phyloP scores from a whole-genome alignment of 306 rosid genomes.

The Acacia confusa region DNA sequence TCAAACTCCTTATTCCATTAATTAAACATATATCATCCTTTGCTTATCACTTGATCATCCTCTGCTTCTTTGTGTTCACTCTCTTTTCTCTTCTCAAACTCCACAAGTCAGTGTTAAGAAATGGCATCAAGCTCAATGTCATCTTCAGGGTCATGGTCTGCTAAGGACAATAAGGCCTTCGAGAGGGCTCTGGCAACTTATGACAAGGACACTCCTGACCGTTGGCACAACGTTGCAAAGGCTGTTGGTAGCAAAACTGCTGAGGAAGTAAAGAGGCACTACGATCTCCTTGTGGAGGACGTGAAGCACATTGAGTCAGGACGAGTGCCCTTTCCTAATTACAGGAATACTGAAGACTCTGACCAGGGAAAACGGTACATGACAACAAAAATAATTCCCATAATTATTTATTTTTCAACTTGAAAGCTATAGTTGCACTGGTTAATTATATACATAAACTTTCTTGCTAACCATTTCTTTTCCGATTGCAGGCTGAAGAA shows the following conservation, averaged over 20 bases:
- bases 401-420: not conserved
- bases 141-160: slow-evolving; percentile 78
- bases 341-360: slow-evolving; percentile 45
- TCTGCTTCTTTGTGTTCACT: not conserved
- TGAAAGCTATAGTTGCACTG: not conserved
- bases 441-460: not conserved
- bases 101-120: slow-evolving; percentile 1
- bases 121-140: slow-evolving; percentile 87
- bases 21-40: not conserved
- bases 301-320: slow-evolving; percentile 83
- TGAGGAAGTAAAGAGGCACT: slow-evolving; percentile 82
- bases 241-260: slow-evolving; percentile 87
- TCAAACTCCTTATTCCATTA: not conserved
- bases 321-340: slow-evolving; percentile 72
- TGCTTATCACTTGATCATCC: not conserved
- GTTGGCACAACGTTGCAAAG: slow-evolving; percentile 87
- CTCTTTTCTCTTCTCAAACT: not conserved
- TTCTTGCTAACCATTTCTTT: not conserved
- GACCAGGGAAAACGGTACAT: slow-evolving; percentile 62
- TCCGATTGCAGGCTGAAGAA: slow-evolving; percentile 62
- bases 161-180: slow-evolving; percentile 87
- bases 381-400: not conserved
- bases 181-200: slow-evolving; percentile 87
- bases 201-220: slow-evolving; percentile 91
- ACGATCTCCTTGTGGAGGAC: slow-evolving; percentile 74